Evolutionary conservation across 179 eudicot species (phyloP).

Genomic region (Silene coronaria): DNA sequence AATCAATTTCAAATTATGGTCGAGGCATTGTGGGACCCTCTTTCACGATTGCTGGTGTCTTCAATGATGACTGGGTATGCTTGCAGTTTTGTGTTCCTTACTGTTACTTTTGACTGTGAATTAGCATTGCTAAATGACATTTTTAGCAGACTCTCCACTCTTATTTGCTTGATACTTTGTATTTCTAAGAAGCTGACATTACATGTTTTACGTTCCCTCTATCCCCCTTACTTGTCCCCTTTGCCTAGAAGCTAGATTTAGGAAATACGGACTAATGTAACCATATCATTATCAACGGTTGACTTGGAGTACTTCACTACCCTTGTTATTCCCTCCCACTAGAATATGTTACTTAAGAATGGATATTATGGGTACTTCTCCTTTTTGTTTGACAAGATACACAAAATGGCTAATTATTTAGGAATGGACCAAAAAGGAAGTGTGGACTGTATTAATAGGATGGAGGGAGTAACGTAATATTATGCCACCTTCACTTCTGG

Average conservation of each 20-base stretch:
- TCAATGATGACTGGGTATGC: slow-evolving; percentile 95
- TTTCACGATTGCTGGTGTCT: slow-evolving; percentile 76
- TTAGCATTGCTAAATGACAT: neutral
- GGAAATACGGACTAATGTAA: neutral
- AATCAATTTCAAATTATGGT: slow-evolving; percentile 77
- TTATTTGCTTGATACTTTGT: neutral
- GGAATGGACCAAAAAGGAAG: neutral
- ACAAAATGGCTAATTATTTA: neutral
- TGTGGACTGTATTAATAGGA: neutral
- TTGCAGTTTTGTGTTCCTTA: neutral
- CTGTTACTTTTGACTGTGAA: neutral
- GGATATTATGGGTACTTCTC: neutral
- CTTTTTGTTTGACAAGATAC: neutral
- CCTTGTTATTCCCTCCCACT: neutral
- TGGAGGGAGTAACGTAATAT: neutral
- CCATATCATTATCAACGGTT: neutral
- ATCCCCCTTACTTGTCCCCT: neutral
- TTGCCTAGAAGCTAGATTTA: neutral
- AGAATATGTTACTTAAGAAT: neutral
- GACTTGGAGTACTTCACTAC: neutral
- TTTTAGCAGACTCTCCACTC: neutral
- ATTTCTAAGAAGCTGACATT: neutral
- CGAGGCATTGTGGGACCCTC: slow-evolving; percentile 91
- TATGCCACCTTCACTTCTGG: neutral
- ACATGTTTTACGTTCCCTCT: neutral